These are phyloP conservation scores for Cruciata laevipes DNA, from an alignment of 257 asterid genomes.

Conservation along the genomic window DNA sequence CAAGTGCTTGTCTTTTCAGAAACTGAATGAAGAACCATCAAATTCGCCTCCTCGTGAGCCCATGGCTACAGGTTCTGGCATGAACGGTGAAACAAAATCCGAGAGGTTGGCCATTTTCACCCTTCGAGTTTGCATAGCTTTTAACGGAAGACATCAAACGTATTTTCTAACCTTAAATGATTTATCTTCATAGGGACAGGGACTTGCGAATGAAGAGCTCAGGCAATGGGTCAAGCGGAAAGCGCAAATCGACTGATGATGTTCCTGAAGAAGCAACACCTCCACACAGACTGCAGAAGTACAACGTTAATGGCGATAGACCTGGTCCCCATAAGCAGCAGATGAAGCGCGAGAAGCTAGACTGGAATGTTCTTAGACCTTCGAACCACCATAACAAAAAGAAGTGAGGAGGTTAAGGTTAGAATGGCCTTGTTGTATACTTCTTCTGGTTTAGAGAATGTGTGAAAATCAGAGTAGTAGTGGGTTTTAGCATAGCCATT, in stretches of 20 bases:
- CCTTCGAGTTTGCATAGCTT: slow-evolving; percentile 4
- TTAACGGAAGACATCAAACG: neutral
- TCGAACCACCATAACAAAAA: slow-evolving; percentile 51
- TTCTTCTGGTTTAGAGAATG: slow-evolving; percentile 7
- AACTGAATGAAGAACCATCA: slow-evolving; percentile 54
- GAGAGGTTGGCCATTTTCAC: slow-evolving; percentile 37
- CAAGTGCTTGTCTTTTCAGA: slow-evolving; percentile 40
- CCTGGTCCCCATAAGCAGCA: slow-evolving; percentile 35
- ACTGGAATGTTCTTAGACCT: slow-evolving; percentile 77
- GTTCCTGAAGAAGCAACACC: slow-evolving; percentile 20
- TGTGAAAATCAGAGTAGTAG: neutral
- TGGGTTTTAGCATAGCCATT: neutral
- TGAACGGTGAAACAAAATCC: slow-evolving; percentile 30
- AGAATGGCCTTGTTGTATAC: slow-evolving; percentile 5
- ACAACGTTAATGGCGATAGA: slow-evolving; percentile 19
- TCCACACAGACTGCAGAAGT: slow-evolving; percentile 41
- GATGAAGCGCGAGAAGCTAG: slow-evolving; percentile 57
- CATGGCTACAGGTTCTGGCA: slow-evolving; percentile 45
- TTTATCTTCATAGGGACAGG: slow-evolving; percentile 47
- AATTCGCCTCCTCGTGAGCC: slow-evolving; percentile 39
- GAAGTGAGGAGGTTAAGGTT: slow-evolving; percentile 22
- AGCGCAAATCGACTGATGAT: slow-evolving; percentile 46
- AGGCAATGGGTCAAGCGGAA: slow-evolving; percentile 8
- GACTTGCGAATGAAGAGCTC: slow-evolving; percentile 28
- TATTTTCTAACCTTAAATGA: slow-evolving; percentile 7